Percentiles rank a stretch among this genome's conserved stretches.
phyloP scores from a whole-genome alignment of 2,329 filamentous ascomycete species.

The Sporothrix luriei region DNA sequence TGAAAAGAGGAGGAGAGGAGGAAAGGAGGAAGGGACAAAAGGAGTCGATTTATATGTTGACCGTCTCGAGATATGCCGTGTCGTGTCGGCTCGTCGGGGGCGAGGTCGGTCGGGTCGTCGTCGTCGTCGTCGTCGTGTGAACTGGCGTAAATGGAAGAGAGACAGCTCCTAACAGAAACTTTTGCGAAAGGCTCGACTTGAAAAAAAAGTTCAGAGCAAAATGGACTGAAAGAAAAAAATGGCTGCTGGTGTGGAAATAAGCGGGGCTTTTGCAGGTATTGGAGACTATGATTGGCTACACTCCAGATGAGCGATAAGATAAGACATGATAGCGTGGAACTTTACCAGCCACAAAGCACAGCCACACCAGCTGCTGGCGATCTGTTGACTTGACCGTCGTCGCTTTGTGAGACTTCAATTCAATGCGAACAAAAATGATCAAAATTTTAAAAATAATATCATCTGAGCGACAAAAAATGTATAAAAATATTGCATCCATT shows the following conservation, averaged over 20 bases:
- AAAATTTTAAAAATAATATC: background rate
- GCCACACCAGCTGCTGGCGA: background rate
- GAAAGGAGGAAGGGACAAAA: background rate
- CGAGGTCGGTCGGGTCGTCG: background rate
- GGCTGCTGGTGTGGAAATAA: slow-evolving; percentile 32
- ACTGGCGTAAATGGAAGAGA: background rate
- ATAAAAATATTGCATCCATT: background rate
- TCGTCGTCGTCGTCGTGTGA: background rate
- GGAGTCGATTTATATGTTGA: background rate
- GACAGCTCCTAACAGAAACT: slow-evolving; percentile 29
- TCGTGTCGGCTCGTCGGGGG: background rate
- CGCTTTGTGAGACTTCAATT: too few relatives aligned
- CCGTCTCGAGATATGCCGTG: slow-evolving; percentile 7
- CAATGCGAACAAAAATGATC: background rate
- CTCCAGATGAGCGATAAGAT: slow-evolving; percentile 29
- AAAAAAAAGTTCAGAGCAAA: slow-evolving; percentile 33
- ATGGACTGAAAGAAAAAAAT: slow-evolving; percentile 32
- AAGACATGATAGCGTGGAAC: background rate
- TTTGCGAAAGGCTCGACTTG: slow-evolving; percentile 25
- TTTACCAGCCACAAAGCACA: slow-evolving; percentile 24
- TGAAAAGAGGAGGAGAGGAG: background rate
- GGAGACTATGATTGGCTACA: background rate
- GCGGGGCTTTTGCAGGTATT: slow-evolving; percentile 9
- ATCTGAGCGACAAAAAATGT: background rate
- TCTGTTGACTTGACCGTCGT: background rate